Evolutionary conservation across 768 basidiomycete genomes (phyloP), one percentile per base, ranked within the genome.

Genomic region (Auricularia sp.): DNA sequence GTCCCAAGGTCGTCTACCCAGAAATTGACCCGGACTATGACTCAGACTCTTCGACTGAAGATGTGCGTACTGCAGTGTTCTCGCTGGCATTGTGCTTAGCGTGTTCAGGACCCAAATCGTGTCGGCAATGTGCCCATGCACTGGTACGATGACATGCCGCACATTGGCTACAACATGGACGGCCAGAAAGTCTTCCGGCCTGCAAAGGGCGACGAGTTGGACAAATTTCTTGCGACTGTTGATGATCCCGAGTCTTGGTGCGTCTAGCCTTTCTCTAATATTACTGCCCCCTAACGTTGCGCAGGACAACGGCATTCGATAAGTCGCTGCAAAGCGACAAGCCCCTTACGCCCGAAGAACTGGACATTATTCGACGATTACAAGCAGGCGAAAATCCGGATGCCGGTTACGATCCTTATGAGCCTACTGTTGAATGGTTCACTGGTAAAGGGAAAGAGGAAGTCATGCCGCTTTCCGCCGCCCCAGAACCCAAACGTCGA

Each of bases 131-230:
- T 99, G 67, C 97, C 97, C 58, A 89, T 90, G 83, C 94, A 99
- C 72, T 99, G 96, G 94, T 99, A 99, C 75, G 97, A 98, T 74
- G 95, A 98, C 79, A 80, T 99, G 69, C 97, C 97, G n/a, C 97
- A 99, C 76, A 84, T 99, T 72, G 97, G 97, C 58, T 99, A 99
- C 77, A 85, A 94, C 75, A 87, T 98, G 70, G 85, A 94, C 73
- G 97, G 97, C 63, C 96, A 93, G 78, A 88, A 88, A 73, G 87
- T 99, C 61, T 82, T 98, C 68, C 89, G 94, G 63, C 95, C 97
- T 13, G 96, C 94, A 54, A 87, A 88, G 70, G 94, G 94, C 54
- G 97, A 99, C 72, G 97, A 98, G 75, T 78, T 99, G 63, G 97
- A 99, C 80, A 97, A 92, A 75, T 99, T 99, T 79, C 77, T 99